Base-by-base conservation (phyloP, 2,329 filamentous ascomycete genomes). In the Beauveria medogensis region DNA sequence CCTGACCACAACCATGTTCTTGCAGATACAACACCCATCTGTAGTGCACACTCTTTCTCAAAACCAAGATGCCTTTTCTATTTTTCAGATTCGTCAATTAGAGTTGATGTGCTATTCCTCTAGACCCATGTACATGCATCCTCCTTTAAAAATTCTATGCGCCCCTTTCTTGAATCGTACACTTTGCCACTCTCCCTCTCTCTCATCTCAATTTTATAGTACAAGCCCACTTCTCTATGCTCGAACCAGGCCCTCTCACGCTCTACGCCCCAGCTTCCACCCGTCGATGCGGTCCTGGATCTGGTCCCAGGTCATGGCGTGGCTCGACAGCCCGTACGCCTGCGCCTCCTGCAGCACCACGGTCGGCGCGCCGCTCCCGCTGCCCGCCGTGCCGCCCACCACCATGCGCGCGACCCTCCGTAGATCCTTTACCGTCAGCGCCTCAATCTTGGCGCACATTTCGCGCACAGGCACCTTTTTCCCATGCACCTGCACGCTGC, bases 401-500 rank as follows among this genome's bases (percentile, higher is more conserved):
- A 99, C 87, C 66, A 85, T 78, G 66, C 79, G 80, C 5, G 94
- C 94, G 3, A 97, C 93, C 54, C 91, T 81, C 37, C 91, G 81
- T 65, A 99, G 77, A 72, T 99, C 94, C 10, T 83, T 69, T 0
- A 96, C 84, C 0, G 89, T 95, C 61, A 99, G 78, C 6, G 79
- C 80, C 70, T 96, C 90, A 66, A 99, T 99, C 70, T 87, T 86
- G 55, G 78, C 79, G 71, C 93, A 96, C 93, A 99, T 97, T 71
- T 97, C 92, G 66, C 85, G 85, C 8, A 97, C 92, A 2, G 93
- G 89, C 7, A 97, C 85, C 77, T 97, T 96, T 66, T 86, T 84
- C 24, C 93, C 94, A 71, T 97, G 92, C n/a, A 97, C 91, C 78
- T 97, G 94, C 12, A 99, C 91, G 73, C 97, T 93, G 64, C 94